phyloP scores from a whole-genome alignment of 139 green algal genomes.

The Closterium sp. region DNA sequence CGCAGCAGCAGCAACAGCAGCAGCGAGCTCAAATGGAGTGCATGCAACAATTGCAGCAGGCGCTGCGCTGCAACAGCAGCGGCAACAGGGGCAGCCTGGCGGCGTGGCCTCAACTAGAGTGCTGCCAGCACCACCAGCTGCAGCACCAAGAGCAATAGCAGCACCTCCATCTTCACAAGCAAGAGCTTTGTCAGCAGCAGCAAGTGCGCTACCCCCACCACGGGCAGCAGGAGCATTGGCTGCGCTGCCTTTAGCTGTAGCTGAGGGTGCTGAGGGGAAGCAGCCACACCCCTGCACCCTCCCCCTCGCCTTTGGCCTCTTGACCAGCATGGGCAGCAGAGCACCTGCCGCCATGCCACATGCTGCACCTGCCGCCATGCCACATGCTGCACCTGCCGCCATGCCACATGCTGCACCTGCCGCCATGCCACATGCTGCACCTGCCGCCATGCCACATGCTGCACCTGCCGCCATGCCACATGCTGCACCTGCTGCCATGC shows the following conservation, averaged over 20 bases:
- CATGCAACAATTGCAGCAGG: background rate
- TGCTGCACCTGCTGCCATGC: background rate
- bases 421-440: background rate
- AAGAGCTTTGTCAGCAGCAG: background rate
- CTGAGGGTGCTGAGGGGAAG: too few species aligned
- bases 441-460: background rate
- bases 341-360: background rate
- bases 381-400: background rate
- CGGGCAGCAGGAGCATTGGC: too few species aligned
- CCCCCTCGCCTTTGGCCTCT: background rate
- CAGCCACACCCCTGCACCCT: background rate
- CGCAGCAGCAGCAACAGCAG: background rate
- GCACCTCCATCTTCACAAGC: too few species aligned
- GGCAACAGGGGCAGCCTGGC: background rate
- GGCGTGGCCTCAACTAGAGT: background rate
- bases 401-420: background rate
- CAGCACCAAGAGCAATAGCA: background rate
- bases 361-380: background rate
- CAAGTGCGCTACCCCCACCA: background rate
- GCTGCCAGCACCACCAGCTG: background rate
- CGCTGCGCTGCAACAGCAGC: background rate
- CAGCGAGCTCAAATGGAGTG: too few species aligned
- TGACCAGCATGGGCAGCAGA: background rate
- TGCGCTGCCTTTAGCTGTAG: background rate
- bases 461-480: background rate